phyloP scores from a whole-genome alignment of 2,329 filamentous ascomycete genomes.

The Emericellopsis atlantica region DNA sequence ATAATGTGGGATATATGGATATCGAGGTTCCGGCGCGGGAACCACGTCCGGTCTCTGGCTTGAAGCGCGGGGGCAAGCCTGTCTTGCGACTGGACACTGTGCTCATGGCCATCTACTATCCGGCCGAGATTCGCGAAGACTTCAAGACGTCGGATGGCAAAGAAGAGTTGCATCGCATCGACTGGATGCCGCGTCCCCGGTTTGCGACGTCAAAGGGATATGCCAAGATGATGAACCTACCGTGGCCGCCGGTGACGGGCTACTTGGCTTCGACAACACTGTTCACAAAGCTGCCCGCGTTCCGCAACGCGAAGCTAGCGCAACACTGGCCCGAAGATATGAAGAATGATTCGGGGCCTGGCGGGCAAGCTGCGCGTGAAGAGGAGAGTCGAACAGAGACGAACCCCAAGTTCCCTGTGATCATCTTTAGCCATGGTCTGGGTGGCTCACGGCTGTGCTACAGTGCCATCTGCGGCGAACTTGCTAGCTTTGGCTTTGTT shows the following conservation, averaged over 20 bases:
- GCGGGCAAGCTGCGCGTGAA: conserved; percentile 17
- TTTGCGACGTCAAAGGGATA: conserved; percentile 45
- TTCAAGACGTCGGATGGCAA: conserved; percentile 12
- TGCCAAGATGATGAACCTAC: conserved; percentile 44
- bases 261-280: conserved; percentile 44
- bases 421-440: conserved; percentile 56
- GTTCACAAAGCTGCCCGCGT: conserved; percentile 53
- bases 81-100: conserved; percentile 39
- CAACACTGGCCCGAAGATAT: conserved; percentile 35
- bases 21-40: conserved; percentile 45
- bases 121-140: conserved; percentile 27
- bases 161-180: conserved; percentile 35
- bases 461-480: conserved; percentile 50
- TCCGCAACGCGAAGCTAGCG: conserved; percentile 45
- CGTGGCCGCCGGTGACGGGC: conserved; percentile 31
- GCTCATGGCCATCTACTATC: conserved; percentile 54
- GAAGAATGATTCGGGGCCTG: conserved; percentile 19
- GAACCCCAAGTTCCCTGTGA: conserved; percentile 41
- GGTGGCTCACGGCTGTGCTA: conserved; percentile 52
- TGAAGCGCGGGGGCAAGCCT: conserved; percentile 23
- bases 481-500: conserved; percentile 53
- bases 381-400: conserved; percentile 9
- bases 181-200: conserved; percentile 50
- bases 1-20: conserved; percentile 56
- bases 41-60: conserved; percentile 24